A percentile compares a stretch with the other conserved stretches of the same genome.
Evolutionary conservation across 2,329 filamentous ascomycete species (phyloP).

Genomic region (Diaporthe citri): DNA sequence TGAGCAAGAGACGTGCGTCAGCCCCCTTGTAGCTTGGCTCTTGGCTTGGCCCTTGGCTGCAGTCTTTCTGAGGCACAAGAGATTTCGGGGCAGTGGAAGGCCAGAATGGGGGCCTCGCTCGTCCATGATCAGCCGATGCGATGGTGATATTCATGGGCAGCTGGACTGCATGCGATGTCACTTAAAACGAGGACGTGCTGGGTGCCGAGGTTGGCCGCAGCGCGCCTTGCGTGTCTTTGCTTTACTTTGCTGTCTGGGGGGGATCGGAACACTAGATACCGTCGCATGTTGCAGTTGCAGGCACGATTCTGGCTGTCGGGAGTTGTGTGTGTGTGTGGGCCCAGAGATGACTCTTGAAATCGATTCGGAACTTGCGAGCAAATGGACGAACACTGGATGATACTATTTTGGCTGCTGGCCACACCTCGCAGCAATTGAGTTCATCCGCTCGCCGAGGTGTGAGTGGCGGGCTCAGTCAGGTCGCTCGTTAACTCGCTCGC

Average conservation of each 20-base stretch:
- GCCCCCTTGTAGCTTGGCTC: slow-evolving; percentile 2
- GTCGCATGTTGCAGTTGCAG: slow-evolving; percentile 26
- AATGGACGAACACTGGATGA: slow-evolving; percentile 19
- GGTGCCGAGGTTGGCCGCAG: background rate
- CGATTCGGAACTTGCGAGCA: slow-evolving; percentile 21
- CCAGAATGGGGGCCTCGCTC: background rate
- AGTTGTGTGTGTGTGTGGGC: slow-evolving; percentile 14
- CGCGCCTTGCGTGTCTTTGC: background rate
- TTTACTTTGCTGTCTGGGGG: background rate
- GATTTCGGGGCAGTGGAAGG: background rate
- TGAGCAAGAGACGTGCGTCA: background rate
- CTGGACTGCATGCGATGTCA: slow-evolving; percentile 6
- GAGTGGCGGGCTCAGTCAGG: background rate
- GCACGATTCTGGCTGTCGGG: background rate
- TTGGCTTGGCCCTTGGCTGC: slow-evolving; percentile 20
- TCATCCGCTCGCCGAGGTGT: slow-evolving; percentile 4
- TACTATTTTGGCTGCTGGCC: slow-evolving; percentile 2
- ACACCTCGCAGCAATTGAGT: background rate
- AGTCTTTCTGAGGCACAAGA: slow-evolving; percentile 14
- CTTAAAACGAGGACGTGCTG: slow-evolving; percentile 7
- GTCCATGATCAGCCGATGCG: slow-evolving; percentile 10
- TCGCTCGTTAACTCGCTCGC: slow-evolving; percentile 3
- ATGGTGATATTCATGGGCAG: background rate
- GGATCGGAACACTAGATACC: background rate
- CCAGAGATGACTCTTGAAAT: slow-evolving; percentile 17